These are phyloP conservation scores for Helotiales sp. DNA, from an alignment of 2,329 filamentous ascomycete genomes.

Conservation along the genomic window DNA sequence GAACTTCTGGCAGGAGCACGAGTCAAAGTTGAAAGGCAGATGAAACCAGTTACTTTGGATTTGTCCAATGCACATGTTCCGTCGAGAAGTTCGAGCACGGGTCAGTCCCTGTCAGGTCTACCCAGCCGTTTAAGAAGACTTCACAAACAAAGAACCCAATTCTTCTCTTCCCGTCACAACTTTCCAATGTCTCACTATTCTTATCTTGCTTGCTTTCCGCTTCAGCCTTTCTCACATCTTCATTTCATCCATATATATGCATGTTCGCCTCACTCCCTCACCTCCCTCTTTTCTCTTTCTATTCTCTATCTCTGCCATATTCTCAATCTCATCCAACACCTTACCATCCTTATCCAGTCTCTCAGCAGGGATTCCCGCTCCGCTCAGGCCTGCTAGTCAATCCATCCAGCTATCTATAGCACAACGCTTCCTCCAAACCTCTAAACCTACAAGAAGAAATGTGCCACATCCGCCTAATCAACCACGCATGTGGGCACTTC, in stretches of 20 bases:
- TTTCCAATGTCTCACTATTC: not conserved
- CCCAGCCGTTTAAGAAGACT: not conserved
- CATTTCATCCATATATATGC: not conserved
- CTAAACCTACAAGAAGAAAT: no score
- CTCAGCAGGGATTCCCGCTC: not conserved
- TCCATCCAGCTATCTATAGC: no score
- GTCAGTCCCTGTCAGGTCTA: not conserved
- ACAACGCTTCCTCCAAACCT: no score
- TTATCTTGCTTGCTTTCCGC: no score
- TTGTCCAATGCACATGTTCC: no score
- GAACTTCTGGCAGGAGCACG: conserved; percentile 85
- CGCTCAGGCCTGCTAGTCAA: no score
- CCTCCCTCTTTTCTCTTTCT: no score
- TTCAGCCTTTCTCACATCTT: not conserved
- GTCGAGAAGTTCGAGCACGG: not conserved
- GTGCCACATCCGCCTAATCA: not conserved
- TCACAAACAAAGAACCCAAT: not conserved
- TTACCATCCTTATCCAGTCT: not conserved
- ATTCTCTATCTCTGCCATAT: no score
- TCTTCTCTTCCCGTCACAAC: not conserved
- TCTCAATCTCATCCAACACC: no score
- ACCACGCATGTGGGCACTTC: not conserved
- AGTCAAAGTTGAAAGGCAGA: conserved; percentile 69
- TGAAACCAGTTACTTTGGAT: no score
- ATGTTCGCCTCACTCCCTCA: no score